A percentile compares a stretch with the other conserved stretches of the same genome.
These are phyloP conservation scores for Lophiostoma macrostomum DNA, from an alignment of 495 filamentous ascomycete species.

Conservation along the genomic window DNA sequence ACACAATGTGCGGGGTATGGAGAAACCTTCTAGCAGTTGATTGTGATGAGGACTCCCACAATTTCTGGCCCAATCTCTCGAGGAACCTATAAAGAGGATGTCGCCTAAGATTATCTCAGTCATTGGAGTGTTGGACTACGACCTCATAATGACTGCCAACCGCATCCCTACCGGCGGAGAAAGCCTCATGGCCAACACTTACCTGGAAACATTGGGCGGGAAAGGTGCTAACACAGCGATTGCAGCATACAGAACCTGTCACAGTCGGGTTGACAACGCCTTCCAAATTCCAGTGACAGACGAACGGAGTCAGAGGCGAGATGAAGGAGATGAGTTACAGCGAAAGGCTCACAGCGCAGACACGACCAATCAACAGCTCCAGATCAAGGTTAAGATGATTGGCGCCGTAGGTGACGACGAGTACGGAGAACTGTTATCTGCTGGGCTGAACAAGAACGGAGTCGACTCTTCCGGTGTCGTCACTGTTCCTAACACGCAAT, in stretches of 20 bases:
- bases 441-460: not conserved
- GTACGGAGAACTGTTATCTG: not conserved
- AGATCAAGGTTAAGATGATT: not conserved
- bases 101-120: constrained; percentile 2
- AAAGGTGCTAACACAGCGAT: not conserved
- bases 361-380: not conserved
- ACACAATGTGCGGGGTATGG: no score
- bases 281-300: not conserved
- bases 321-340: not conserved
- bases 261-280: not conserved
- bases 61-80: no score
- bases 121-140: constrained; percentile 4
- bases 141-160: constrained; percentile 7
- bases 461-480: not conserved
- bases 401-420: not conserved
- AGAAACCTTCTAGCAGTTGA: no score
- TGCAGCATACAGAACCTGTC: not conserved
- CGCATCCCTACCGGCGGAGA: constrained; percentile 3
- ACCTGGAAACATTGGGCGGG: not conserved
- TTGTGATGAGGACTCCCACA: no score
- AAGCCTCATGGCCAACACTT: not conserved
- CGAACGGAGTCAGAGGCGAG: not conserved
- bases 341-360: not conserved
- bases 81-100: no score
- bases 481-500: not conserved